A percentile compares a stretch with the other conserved stretches of the same genome.
These are phyloP conservation scores for Tuber magnatum DNA, from an alignment of 495 filamentous ascomycete genomes.

Conservation along the genomic window DNA sequence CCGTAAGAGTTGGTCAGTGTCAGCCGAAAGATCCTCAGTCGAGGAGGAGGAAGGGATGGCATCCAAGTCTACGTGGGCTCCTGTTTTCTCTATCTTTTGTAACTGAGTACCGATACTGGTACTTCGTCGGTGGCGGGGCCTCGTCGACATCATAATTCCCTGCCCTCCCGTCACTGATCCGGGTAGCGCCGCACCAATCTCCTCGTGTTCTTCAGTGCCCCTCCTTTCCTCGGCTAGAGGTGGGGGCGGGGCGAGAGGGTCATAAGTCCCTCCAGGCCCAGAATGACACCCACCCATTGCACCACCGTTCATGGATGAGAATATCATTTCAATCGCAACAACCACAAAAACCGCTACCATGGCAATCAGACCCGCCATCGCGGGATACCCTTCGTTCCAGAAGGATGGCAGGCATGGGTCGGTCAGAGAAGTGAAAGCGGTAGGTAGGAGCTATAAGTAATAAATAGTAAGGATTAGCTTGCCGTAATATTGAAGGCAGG, in stretches of 20 bases:
- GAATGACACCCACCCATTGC: conserved; percentile 36
- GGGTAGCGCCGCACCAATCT: conserved; percentile 1
- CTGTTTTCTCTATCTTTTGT: conserved; percentile 28
- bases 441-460: conserved; percentile 58
- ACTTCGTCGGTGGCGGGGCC: conserved; percentile 27
- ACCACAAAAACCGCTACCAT: conserved; percentile 74
- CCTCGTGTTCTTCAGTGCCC: conserved; percentile 7
- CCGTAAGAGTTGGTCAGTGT: not conserved
- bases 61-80: conserved; percentile 1
- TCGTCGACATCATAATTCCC: not conserved
- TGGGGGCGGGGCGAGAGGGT: conserved; percentile 5
- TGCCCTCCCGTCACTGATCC: not conserved
- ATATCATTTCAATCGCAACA: conserved; percentile 68
- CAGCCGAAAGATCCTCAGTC: not conserved
- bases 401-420: conserved; percentile 71
- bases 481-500: conserved; percentile 61
- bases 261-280: conserved; percentile 20
- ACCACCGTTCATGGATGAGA: conserved; percentile 47
- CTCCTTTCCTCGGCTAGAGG: not conserved
- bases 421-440: conserved; percentile 70
- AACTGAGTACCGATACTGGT: conserved; percentile 30
- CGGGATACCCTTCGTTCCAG: conserved; percentile 65
- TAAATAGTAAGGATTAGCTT: conserved; percentile 60
- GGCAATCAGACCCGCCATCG: conserved; percentile 70
- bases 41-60: not conserved